These are phyloP conservation scores for Fistulifera solaris DNA, from an alignment of 108 stramenopile genomes.

Conservation along the genomic window DNA sequence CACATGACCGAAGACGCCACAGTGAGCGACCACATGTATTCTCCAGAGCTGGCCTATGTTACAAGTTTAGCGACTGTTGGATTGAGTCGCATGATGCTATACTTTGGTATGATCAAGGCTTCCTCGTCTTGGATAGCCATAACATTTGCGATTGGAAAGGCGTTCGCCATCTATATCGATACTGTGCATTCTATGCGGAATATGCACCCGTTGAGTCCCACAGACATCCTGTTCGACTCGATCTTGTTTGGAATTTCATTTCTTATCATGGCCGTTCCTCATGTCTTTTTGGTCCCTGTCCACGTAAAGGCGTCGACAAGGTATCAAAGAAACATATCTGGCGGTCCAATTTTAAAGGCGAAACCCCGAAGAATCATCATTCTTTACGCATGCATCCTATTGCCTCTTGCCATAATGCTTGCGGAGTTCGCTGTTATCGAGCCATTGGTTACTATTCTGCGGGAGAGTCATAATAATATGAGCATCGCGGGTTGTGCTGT, in stretches of 20 bases:
- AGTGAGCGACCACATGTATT: slow-evolving; percentile 36
- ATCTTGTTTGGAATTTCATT: slow-evolving; percentile 31
- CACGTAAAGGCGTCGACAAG: slow-evolving; percentile 39
- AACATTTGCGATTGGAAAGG: slow-evolving; percentile 47
- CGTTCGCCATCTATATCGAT: slow-evolving; percentile 52
- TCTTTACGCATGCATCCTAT: slow-evolving; percentile 45
- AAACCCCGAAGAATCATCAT: slow-evolving; percentile 20
- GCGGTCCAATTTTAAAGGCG: slow-evolving; percentile 23
- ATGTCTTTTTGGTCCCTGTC: slow-evolving; percentile 34
- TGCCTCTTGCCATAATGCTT: slow-evolving; percentile 46
- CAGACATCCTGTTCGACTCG: slow-evolving; percentile 27
- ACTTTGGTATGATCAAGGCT: slow-evolving; percentile 29
- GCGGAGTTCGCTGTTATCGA: slow-evolving; percentile 5
- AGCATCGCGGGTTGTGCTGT: too few relatives aligned
- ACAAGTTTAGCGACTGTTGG: slow-evolving; percentile 32
- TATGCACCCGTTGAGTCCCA: not conserved
- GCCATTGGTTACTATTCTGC: slow-evolving; percentile 9
- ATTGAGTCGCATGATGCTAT: slow-evolving; percentile 24
- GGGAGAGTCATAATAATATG: slow-evolving; percentile 10
- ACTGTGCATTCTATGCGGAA: not conserved
- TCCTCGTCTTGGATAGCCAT: slow-evolving; percentile 19
- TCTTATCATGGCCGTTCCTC: slow-evolving; percentile 38
- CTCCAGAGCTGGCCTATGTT: slow-evolving; percentile 30
- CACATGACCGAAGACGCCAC: slow-evolving; percentile 34
- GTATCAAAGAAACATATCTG: slow-evolving; percentile 27